Evolutionary conservation across 1,139 yeast genomes (phyloP).

Genomic region (Pichia sp.): DNA sequence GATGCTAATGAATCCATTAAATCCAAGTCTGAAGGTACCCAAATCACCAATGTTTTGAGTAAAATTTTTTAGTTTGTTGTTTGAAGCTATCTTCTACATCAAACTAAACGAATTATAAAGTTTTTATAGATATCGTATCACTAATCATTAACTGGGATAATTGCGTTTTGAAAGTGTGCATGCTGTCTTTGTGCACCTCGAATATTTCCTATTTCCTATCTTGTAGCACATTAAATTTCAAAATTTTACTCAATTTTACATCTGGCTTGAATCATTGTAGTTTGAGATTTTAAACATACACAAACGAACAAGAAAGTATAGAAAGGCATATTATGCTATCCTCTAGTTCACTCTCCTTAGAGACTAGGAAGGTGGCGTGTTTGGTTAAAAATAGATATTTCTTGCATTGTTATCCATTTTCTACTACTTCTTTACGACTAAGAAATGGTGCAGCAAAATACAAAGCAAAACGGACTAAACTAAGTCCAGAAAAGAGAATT

Average conservation of each 20-base stretch:
- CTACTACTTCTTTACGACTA: slow-evolving; percentile 3
- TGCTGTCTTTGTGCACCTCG: no score
- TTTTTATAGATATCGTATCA: no score
- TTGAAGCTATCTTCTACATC: neutral
- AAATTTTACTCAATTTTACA: no score
- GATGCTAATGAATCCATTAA: slow-evolving; percentile 48
- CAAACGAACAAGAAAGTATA: no score
- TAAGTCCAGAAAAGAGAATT: slow-evolving; percentile 13
- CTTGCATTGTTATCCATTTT: slow-evolving; percentile 1
- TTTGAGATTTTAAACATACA: no score
- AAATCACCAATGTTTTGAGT: slow-evolving; percentile 39
- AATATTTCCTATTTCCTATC: no score
- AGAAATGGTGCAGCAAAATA: slow-evolving; percentile 11
- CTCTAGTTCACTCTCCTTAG: no score
- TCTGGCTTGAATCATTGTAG: no score
- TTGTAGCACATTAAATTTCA: no score
- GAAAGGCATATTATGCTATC: no score
- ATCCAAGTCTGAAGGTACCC: slow-evolving; percentile 33
- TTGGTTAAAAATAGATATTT: neutral
- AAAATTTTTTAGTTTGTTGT: slow-evolving; percentile 27
- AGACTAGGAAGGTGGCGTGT: neutral
- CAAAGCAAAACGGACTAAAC: slow-evolving; percentile 8
- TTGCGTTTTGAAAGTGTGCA: no score
- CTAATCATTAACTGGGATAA: no score
- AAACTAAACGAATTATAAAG: neutral